Evolutionary conservation across 73 alveolate species (phyloP), one percentile per base, ranked within the genome.

Genomic region (Breviolum minutum): DNA sequence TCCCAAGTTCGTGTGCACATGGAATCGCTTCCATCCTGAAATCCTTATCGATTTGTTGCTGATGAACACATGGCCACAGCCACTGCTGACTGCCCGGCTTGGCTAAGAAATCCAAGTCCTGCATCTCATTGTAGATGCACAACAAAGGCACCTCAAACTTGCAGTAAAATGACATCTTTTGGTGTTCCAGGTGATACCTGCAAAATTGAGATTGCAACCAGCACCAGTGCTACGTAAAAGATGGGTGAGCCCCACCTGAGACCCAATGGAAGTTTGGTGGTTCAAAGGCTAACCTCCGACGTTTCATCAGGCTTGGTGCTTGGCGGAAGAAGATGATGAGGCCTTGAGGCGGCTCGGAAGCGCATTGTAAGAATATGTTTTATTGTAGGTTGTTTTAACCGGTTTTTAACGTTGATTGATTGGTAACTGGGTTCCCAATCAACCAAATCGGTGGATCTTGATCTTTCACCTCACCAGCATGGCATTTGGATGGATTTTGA

Each of bases 81-180:
- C 54, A 40, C 54, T 40, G 54, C 54, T 40, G 54, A 40, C 54
- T 40, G 54, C 54, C 54, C 54, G 54, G 54, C 54, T 40, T 40
- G 0, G 54, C 54, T 40, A 40, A 3, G 54, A 40, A 40, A 40
- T 40, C 54, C 54, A 6, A 17, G 90, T 61, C 95, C 95, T 87
- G 95, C 95, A 87, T 89, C 86, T 89, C 95, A n/a, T 87, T 87
- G 95, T 87, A 89, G 81, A 89, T 69, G 95, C 95, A 89, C 85
- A 89, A 54, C 70, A 89, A 71, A 16, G 95, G 95, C 71, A 89
- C 95, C 95, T 89, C 61, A 29, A 16, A 11, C 11, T 27, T n/a
- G n/a, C n/a, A n/a, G 17, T 19, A 26, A 7, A 61, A 22, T n/a
- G 30, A 22, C 40, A 22, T 22, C 5, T 20, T 8, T 7, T 48